phyloP scores from a whole-genome alignment of 2,329 filamentous ascomycete genomes.

The Hymenoscyphus scutula region DNA sequence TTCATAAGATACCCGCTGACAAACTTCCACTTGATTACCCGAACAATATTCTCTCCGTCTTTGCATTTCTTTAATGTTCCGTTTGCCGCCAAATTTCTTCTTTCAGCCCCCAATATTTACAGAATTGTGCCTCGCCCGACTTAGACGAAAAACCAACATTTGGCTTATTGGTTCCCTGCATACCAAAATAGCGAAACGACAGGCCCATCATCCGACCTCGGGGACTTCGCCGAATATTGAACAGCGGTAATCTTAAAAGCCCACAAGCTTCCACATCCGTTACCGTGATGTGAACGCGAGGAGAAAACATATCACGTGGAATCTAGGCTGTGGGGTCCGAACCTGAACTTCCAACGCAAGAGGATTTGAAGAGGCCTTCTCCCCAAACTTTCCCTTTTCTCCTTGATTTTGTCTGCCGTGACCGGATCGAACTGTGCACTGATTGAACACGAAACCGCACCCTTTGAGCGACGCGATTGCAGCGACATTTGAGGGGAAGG shows the following conservation, averaged over 20 bases:
- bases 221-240: background rate
- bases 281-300: background rate
- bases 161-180: background rate
- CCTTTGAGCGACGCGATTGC: background rate
- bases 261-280: background rate
- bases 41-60: no score
- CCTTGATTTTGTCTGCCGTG: background rate
- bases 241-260: background rate
- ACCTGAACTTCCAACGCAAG: background rate
- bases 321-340: background rate
- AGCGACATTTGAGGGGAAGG: background rate
- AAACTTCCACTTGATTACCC: background rate
- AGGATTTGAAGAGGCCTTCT: background rate
- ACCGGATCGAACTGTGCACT: background rate
- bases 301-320: background rate
- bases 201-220: background rate
- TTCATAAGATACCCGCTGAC: background rate
- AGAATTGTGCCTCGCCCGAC: background rate
- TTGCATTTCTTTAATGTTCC: background rate
- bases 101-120: background rate
- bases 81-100: background rate
- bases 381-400: background rate
- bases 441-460: background rate
- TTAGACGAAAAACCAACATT: background rate
- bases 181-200: background rate